A percentile compares a stretch with the other conserved stretches of the same genome.
Conservation (phyloP, 768 basidiomycete genomes). For the Clitopilus hobsonii region DNA sequence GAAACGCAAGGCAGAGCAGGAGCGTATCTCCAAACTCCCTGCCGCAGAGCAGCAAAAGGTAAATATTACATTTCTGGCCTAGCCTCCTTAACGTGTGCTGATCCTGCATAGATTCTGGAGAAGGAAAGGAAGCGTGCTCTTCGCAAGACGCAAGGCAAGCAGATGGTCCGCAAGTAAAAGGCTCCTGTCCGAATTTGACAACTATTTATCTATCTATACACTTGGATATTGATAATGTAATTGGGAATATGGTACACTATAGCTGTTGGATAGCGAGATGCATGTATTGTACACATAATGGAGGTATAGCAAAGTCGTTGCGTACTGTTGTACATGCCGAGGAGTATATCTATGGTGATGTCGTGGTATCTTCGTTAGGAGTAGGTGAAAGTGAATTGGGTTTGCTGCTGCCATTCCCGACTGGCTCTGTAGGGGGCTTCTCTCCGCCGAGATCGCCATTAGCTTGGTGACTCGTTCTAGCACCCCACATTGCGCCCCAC, state of each 20-base stretch:
- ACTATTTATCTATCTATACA: slow-evolving; percentile 7
- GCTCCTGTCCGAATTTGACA: slow-evolving; percentile 4
- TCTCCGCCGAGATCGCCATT: slow-evolving; percentile 5
- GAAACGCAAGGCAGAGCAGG: slow-evolving; percentile 72
- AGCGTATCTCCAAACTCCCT: slow-evolving; percentile 66
- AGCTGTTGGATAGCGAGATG: slow-evolving; percentile 1
- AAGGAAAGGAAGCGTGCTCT: slow-evolving; percentile 72
- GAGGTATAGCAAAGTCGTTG: neutral
- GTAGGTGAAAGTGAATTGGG: neutral
- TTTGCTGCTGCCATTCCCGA: neutral
- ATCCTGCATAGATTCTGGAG: slow-evolving; percentile 49
- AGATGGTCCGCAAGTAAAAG: slow-evolving; percentile 40
- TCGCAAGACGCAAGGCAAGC: slow-evolving; percentile 67
- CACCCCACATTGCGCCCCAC: slow-evolving; percentile 66
- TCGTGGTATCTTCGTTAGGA: slow-evolving; percentile 4
- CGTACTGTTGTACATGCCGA: too few relatives aligned
- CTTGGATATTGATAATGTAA: slow-evolving; percentile 15
- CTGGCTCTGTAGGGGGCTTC: slow-evolving; percentile 2
- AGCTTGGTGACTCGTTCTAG: slow-evolving; percentile 14
- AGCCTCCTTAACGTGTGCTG: neutral
- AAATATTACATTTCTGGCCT: slow-evolving; percentile 3
- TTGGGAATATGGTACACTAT: slow-evolving; percentile 10
- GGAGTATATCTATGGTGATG: neutral
- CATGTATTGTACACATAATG: neutral
- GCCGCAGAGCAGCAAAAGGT: slow-evolving; percentile 84